Percentiles rank a stretch among this genome's conserved stretches.
These are phyloP conservation scores for Entomortierella parvispora DNA, from an alignment of 192 early-diverging fungal species.

Conservation along the genomic window DNA sequence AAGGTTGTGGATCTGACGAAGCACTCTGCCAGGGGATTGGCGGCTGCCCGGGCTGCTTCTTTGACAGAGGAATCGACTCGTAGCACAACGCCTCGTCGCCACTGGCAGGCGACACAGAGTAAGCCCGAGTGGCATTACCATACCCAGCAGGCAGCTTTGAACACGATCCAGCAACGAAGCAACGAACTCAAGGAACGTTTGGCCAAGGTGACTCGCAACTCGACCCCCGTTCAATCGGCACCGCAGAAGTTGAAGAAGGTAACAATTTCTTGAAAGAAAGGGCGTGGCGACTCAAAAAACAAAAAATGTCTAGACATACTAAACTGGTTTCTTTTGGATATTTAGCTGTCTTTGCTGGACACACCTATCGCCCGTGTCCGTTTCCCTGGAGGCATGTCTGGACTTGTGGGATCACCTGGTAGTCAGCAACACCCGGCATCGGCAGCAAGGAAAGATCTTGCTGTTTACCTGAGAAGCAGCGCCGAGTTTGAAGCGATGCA, in stretches of 20 bases:
- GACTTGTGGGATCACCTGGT: constrained; percentile 29
- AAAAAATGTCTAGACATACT: too few relatives aligned
- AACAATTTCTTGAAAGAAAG: constrained; percentile 2
- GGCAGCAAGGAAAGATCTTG: constrained; percentile 30
- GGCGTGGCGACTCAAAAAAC: too few relatives aligned
- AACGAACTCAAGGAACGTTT: constrained; percentile 56
- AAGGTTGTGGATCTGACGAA: constrained; percentile 60
- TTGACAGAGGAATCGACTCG: background rate
- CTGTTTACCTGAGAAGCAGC: constrained; percentile 35
- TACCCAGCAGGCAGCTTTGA: constrained; percentile 61
- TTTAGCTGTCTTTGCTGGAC: constrained; percentile 39
- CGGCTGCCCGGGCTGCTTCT: background rate
- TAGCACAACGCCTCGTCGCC: constrained; percentile 18
- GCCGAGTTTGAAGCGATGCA: constrained; percentile 52
- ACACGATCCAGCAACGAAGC: constrained; percentile 63
- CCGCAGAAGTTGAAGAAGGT: constrained; percentile 45
- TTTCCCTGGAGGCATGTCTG: constrained; percentile 32
- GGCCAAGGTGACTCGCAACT: constrained; percentile 36
- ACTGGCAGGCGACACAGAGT: constrained; percentile 60
- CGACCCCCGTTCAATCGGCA: background rate
- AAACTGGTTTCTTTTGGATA: background rate
- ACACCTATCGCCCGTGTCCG: constrained; percentile 42
- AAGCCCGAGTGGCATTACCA: constrained; percentile 65
- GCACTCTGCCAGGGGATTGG: too few relatives aligned
- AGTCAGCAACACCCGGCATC: constrained; percentile 4